phyloP scores from a whole-genome alignment of 176 grass and related monocot genomes.

The Raddia guianensis region DNA sequence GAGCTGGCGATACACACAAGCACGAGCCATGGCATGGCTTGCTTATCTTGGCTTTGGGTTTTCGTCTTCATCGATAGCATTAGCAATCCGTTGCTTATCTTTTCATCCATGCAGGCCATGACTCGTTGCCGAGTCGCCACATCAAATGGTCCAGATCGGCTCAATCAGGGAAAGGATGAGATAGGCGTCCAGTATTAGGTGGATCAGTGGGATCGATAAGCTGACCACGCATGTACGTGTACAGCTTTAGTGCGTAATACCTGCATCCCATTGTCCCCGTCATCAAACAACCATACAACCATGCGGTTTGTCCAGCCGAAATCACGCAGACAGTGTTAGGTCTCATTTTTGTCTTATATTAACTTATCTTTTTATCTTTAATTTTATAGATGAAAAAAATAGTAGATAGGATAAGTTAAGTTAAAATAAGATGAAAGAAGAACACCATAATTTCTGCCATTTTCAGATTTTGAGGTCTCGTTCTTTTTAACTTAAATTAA shows the following conservation, averaged over 20 bases:
- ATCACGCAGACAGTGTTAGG: too few relatives aligned
- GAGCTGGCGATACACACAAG: constrained; percentile 20
- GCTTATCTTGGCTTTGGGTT: constrained; percentile 26
- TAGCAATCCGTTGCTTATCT: constrained; percentile 7
- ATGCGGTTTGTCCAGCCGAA: too few relatives aligned
- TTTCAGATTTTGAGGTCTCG: too few relatives aligned
- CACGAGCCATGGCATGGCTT: not conserved
- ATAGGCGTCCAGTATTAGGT: not conserved
- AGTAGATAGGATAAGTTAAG: too few relatives aligned
- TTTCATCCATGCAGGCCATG: constrained; percentile 27
- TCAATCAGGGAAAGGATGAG: not conserved
- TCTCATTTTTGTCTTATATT: too few relatives aligned
- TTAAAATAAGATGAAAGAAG: too few relatives aligned
- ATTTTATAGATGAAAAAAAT: too few relatives aligned
- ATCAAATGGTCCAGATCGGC: not conserved
- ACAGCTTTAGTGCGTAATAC: not conserved
- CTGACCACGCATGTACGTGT: not conserved
- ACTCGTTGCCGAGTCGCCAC: not conserved
- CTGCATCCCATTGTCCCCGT: not conserved
- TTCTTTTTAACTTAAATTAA: too few relatives aligned
- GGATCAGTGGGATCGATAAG: not conserved
- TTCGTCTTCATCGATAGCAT: not conserved
- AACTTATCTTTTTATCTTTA: too few relatives aligned
- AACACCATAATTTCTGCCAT: too few relatives aligned
- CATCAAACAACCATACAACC: too few relatives aligned